Conservation (phyloP, 768 basidiomycete species). For the Russula abietina region DNA sequence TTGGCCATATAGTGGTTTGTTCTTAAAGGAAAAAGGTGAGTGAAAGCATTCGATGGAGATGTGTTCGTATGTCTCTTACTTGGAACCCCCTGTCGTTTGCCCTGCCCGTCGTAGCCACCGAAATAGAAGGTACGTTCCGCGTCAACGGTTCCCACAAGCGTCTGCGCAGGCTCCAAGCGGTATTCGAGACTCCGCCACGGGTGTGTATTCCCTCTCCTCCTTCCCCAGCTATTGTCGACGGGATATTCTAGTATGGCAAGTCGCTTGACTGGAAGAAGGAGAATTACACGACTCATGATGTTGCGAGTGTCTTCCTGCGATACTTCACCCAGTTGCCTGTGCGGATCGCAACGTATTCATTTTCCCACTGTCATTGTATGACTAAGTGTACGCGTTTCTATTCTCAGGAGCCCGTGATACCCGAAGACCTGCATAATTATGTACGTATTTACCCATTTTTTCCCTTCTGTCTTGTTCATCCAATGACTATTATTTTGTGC, state of each 20-base stretch:
- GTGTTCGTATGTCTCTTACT: background rate
- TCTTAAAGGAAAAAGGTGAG: conserved; percentile 90
- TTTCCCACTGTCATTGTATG: conserved; percentile 18
- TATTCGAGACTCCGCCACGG: conserved; percentile 84
- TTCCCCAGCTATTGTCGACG: background rate
- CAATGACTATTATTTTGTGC: background rate
- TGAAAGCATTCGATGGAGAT: conserved; percentile 1
- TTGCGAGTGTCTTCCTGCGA: conserved; percentile 91
- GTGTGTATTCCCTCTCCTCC: conserved; percentile 39
- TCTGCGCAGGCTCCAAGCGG: conserved; percentile 89
- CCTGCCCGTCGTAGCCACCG: conserved; percentile 53
- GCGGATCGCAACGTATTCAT: conserved; percentile 33
- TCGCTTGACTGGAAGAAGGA: conserved; percentile 84
- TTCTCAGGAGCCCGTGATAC: conserved; percentile 87
- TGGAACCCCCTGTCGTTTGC: background rate
- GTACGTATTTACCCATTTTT: conserved; percentile 45
- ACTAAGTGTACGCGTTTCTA: conserved; percentile 5
- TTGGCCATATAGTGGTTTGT: conserved; percentile 58
- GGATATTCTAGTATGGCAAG: conserved; percentile 73
- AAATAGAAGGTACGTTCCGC: conserved; percentile 89
- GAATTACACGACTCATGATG: conserved; percentile 89
- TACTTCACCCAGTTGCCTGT: conserved; percentile 97
- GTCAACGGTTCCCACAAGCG: conserved; percentile 93
- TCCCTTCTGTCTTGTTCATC: conserved; percentile 2
- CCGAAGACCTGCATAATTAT: conserved; percentile 78